Conservation (phyloP, 257 asterid species). For the Paulownia fortunei region DNA sequence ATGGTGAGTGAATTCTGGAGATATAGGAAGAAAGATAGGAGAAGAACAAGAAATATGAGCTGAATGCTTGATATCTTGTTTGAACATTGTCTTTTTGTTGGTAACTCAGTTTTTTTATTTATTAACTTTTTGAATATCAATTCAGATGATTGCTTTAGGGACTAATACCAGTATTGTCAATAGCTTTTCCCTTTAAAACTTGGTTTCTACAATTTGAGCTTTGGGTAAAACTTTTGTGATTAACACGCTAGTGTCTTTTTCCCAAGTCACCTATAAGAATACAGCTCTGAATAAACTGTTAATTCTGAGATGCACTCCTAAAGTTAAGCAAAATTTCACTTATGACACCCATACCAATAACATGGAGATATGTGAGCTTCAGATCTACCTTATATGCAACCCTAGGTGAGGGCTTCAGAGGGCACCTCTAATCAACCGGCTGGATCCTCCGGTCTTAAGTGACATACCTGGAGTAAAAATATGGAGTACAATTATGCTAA, state of each 20-base stretch:
- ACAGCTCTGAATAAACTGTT: background rate
- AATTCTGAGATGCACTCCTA: background rate
- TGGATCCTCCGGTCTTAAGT: too few species aligned
- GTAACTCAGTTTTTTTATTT: background rate
- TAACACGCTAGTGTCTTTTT: background rate
- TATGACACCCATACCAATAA: background rate
- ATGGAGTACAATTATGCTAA: too few species aligned
- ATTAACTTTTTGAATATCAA: background rate
- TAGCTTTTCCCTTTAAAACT: background rate
- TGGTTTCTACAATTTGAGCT: background rate
- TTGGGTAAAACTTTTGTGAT: background rate
- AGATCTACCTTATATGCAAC: too few species aligned
- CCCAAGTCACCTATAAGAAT: background rate
- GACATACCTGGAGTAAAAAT: too few species aligned
- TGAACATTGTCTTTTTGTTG: background rate
- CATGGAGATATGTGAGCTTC: too few species aligned
- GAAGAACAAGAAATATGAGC: background rate
- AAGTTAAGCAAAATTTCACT: background rate
- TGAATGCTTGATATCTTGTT: background rate
- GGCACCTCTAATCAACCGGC: too few species aligned
- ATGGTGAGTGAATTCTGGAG: background rate
- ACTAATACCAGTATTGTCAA: background rate
- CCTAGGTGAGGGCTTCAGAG: too few species aligned
- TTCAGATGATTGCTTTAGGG: background rate
- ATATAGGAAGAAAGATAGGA: background rate